Conservation (phyloP, 495 filamentous ascomycete species). For the Symbiotaphrina buchneri region DNA sequence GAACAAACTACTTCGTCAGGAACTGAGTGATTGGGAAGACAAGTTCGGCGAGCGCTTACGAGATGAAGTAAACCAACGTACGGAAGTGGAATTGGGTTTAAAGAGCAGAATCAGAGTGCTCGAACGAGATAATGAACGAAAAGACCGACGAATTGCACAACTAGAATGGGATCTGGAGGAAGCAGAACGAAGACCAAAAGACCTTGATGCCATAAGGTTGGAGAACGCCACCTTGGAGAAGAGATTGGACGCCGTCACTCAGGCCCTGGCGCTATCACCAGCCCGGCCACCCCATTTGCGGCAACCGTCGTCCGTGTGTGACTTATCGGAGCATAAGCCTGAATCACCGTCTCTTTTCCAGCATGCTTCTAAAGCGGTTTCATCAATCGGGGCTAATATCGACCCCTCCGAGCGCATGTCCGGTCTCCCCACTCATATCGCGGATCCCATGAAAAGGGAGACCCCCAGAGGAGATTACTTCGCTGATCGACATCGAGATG, state of each 20-base stretch:
- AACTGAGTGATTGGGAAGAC: slow-evolving; percentile 20
- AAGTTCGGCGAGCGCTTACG: slow-evolving; percentile 18
- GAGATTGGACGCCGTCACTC: slow-evolving; percentile 16
- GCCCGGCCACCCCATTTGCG: too few species aligned
- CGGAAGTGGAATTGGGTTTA: slow-evolving; percentile 11
- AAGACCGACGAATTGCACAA: slow-evolving; percentile 10
- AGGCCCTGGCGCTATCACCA: slow-evolving; percentile 18
- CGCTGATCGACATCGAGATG: too few species aligned
- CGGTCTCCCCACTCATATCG: too few species aligned
- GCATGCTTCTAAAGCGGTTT: too few species aligned
- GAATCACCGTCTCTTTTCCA: too few species aligned
- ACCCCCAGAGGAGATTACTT: too few species aligned
- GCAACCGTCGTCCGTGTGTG: too few species aligned
- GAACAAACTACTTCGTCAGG: slow-evolving; percentile 11
- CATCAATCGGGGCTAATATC: too few species aligned
- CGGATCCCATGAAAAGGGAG: too few species aligned
- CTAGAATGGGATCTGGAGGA: slow-evolving; percentile 14
- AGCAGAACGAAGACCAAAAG: slow-evolving; percentile 8
- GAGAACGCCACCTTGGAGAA: slow-evolving; percentile 15
- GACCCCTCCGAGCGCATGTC: too few species aligned
- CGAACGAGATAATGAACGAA: slow-evolving; percentile 11
- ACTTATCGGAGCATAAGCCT: too few species aligned
- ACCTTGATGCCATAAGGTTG: slow-evolving; percentile 13
- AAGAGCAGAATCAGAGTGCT: slow-evolving; percentile 8
- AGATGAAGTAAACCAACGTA: slow-evolving; percentile 13